Base-by-base conservation (phyloP, 306 rosid species). In the Boehmeria nivea region DNA sequence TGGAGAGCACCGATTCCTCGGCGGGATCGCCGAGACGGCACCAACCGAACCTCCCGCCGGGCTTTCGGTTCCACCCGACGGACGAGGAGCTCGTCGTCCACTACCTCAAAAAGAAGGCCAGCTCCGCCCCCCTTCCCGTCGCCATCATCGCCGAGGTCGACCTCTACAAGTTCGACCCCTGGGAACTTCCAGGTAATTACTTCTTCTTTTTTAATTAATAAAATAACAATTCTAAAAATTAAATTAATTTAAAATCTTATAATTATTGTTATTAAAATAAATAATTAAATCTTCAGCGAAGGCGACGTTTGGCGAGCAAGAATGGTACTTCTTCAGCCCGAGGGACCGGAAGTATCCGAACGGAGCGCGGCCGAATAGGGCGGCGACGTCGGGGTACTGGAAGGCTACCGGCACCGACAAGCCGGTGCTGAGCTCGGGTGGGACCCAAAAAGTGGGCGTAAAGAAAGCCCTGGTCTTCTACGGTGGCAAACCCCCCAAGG, bases 381-480 rank as follows among this genome's bases (percentile, higher is more conserved):
- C 98, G 0, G 94, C 96, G 2, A 84, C 93, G 0, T 91, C 98
- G 0, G 98, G 96, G 73, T 91, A 91, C 61, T 91, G 98, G 98
- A 91, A 91, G 59, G 98, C 98, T 0, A 91, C 98, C 0, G 98
- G 98, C 20, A 91, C 98, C 0, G 96, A 91, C 60, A 91, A 91
- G 78, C 95, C 98, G 3, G 96, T 91, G 34, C 37, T 91, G 0
- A 71, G 79, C 13, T 69, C 81, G 0, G 77, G 71, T 0, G 86
- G 86, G 12, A 72, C 68, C 4, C 85, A 79, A 42, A 91, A 87
- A 55, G 93, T 91, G 31, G 98, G 98, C 3, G 96, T 91, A 31
- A 91, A 91, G 60, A 91, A 91, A 38, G 95, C 98, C 19, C 83
- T 91, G 73, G 95, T 91, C 15, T 91, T 91, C 66, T 91, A 91